Conservation (phyloP, 106 monocot species). For the Dendrobium officinale region DNA sequence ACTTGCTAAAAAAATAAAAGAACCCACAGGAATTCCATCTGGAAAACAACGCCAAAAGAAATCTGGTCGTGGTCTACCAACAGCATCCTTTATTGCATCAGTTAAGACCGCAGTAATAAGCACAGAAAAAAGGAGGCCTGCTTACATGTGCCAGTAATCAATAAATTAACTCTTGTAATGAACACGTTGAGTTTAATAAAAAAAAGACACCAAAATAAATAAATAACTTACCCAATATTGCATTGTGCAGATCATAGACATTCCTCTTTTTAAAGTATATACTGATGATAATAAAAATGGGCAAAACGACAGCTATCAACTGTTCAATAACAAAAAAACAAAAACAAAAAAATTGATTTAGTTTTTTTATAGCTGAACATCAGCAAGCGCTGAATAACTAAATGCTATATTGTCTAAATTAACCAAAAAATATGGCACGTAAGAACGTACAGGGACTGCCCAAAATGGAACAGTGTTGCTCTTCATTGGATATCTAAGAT, state of each 20-base stretch:
- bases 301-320: constrained; percentile 45
- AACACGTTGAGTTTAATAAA: background rate
- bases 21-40: constrained; percentile 38
- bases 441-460: constrained; percentile 51
- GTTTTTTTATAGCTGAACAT: background rate
- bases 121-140: constrained; percentile 58
- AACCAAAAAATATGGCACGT: background rate
- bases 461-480: constrained; percentile 56
- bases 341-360: background rate
- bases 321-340: background rate
- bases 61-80: constrained; percentile 67
- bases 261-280: constrained; percentile 54
- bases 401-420: background rate
- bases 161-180: background rate
- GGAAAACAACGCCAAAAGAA: constrained; percentile 84
- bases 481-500: constrained; percentile 58
- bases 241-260: constrained; percentile 77
- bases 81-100: constrained; percentile 64
- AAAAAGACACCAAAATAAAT: constrained; percentile 8
- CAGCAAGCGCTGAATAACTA: background rate
- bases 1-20: background rate
- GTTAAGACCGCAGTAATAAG: constrained; percentile 65
- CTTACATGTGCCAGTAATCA: background rate
- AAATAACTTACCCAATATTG: constrained; percentile 44
- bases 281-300: constrained; percentile 26